A percentile compares a stretch with the other conserved stretches of the same genome.
phyloP scores from a whole-genome alignment of 495 filamentous ascomycete species.

The Lophiostoma macrostomum region DNA sequence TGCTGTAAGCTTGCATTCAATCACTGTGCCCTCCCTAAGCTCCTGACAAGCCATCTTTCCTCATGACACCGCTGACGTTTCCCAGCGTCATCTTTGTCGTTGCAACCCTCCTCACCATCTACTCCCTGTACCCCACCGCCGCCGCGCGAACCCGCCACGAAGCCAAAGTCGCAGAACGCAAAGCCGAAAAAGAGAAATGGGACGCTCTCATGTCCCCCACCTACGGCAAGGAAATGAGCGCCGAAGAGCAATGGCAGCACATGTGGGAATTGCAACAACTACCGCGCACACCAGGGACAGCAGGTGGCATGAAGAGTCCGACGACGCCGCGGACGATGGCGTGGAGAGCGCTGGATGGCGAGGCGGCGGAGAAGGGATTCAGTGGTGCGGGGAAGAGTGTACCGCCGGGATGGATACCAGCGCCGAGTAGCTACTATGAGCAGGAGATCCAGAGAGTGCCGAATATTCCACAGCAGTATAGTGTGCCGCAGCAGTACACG shows the following conservation, averaged over 20 bases:
- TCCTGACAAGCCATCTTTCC: too few relatives aligned
- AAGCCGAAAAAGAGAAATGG: conserved; percentile 35
- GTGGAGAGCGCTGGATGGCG: conserved; percentile 39
- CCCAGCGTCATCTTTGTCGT: conserved; percentile 37
- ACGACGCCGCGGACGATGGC: conserved; percentile 45
- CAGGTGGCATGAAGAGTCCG: conserved; percentile 29
- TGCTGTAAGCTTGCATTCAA: conserved; percentile 60
- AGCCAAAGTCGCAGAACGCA: conserved; percentile 26
- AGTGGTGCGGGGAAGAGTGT: too few relatives aligned
- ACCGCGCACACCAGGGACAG: conserved; percentile 38
- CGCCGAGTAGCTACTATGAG: too few relatives aligned
- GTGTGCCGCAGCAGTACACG: too few relatives aligned
- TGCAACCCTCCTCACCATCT: conserved; percentile 35
- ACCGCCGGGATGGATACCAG: too few relatives aligned
- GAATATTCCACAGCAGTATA: too few relatives aligned
- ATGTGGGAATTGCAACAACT: conserved; percentile 36
- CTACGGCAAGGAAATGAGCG: conserved; percentile 36
- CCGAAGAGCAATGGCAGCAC: conserved; percentile 43
- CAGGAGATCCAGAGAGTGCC: too few relatives aligned
- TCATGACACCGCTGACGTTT: not conserved
- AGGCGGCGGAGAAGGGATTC: not conserved
- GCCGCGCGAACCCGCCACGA: conserved; percentile 28
- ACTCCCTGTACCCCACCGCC: conserved; percentile 38
- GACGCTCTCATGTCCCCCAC: conserved; percentile 28
- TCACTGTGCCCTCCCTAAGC: not conserved